Conservation (phyloP, 1,284 basidiomycete genomes). For the Filobasidium uniguttulatum region DNA sequence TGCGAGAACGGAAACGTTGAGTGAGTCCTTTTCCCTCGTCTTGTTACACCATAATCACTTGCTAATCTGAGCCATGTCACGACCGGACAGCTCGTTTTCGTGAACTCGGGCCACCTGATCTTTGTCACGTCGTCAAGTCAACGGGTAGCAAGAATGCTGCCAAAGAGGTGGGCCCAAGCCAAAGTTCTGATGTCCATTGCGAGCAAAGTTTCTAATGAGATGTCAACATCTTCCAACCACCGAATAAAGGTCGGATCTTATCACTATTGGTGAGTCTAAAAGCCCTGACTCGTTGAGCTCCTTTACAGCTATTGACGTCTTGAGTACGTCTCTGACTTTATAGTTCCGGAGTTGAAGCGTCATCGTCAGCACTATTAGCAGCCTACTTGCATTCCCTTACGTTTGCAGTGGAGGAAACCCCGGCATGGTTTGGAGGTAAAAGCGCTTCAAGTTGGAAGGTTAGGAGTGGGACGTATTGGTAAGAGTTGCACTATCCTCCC, state of each 20-base stretch:
- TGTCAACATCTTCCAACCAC: conserved; percentile 6
- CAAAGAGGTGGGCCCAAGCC: conserved; percentile 60
- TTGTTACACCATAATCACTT: conserved; percentile 1
- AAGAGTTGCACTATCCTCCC: no score
- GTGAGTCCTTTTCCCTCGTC: conserved; percentile 42
- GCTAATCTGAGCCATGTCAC: conserved; percentile 18
- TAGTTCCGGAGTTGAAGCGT: conserved; percentile 89
- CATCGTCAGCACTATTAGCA: conserved; percentile 89
- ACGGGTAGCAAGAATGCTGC: conserved; percentile 59
- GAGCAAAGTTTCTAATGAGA: not conserved
- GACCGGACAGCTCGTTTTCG: conserved; percentile 62
- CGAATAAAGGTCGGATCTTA: conserved; percentile 65
- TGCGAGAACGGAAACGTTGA: conserved; percentile 80
- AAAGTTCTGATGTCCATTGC: no score
- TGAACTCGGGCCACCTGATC: conserved; percentile 90
- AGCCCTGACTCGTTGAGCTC: not conserved
- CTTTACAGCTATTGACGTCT: no score
- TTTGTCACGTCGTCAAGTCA: conserved; percentile 91
- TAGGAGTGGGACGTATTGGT: conserved; percentile 88
- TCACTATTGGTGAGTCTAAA: conserved; percentile 48
- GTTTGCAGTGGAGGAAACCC: conserved; percentile 81
- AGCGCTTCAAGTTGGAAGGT: conserved; percentile 71
- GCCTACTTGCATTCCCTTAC: conserved; percentile 97
- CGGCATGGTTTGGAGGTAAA: conserved; percentile 77
- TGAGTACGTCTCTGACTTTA: not conserved